phyloP scores from a whole-genome alignment of 345 rosid species.

The Eucalyptus coolabah region DNA sequence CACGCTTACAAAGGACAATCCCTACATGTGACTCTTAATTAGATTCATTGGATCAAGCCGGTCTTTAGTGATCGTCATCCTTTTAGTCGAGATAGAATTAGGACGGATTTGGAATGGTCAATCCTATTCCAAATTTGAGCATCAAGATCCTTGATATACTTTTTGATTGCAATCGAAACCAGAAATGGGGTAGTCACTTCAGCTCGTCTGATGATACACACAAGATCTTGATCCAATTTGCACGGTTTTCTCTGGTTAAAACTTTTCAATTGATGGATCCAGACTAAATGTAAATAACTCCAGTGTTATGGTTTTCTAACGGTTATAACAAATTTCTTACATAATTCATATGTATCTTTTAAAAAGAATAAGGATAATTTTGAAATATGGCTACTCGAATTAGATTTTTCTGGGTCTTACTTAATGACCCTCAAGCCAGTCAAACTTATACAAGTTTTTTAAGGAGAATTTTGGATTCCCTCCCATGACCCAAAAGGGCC shows the following conservation, averaged over 20 bases:
- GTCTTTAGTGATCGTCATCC: neutral
- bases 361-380: neutral
- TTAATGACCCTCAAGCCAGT: neutral
- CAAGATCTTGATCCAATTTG: neutral
- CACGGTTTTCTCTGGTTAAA: neutral
- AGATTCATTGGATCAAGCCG: neutral
- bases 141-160: neutral
- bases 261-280: neutral
- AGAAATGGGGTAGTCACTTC: neutral
- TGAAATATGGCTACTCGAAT: neutral
- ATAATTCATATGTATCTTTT: neutral
- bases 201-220: neutral
- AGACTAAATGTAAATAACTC: neutral
- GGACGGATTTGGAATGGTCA: neutral
- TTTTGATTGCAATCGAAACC: neutral
- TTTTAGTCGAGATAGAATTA: neutral
- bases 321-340: neutral
- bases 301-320: neutral
- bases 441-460: neutral
- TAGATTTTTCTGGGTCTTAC: neutral
- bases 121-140: neutral
- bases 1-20: neutral
- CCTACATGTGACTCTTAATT: neutral
- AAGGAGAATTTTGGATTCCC: neutral
- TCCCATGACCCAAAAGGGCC: neutral